Evolutionary conservation across 2,329 filamentous ascomycete species (phyloP), one percentile per base, ranked within the genome.

Genomic region (Verticillium zaregamsianum): DNA sequence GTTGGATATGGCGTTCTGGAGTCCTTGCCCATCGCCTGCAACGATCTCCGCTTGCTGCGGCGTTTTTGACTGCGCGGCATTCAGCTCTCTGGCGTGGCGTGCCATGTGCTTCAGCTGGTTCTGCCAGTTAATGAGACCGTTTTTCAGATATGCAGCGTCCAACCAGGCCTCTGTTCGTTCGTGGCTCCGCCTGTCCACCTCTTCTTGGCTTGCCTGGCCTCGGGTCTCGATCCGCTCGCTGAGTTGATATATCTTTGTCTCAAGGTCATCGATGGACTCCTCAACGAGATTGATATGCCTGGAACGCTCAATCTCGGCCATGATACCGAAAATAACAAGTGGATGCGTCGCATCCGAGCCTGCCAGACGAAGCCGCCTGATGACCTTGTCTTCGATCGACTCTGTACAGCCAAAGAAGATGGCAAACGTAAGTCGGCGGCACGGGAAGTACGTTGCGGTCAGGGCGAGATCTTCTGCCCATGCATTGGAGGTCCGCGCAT

Each of bases 231-330:
- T 52, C 2, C 23, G 49, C 5, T 28, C 49, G n/a, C 68, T 65
- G 1, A 70, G 60, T 3, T 69, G 61, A 11, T 65, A 61, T 3
- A 72, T 70, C 0, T 63, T 64, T 1, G 54, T 60, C 49, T 73
- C 69, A 2, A 73, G 59, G 1, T 67, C 59, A 32, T 66, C 61
- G 14, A 69, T 69, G 17, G 65, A 65, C 1, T 56, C 7, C 4
- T 69, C 65, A 0, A 70, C 62, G 1, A 68, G 57, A 0, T 57
- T 14, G 3, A 68, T 57, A 39, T 72, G 68, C n/a, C 71, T 63
- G 1, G 35, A 55, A 6, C 70, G 63, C 57, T 75, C 72, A 0
- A 74, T 60, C 58, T 75, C 72, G 3, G 67, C 68, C 8, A 75
- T 66, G 2, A 75, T 72, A 1, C 70, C 71, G 1, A 68, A 67